Percentiles rank a stretch among this genome's conserved stretches.
Conservation (phyloP, 768 basidiomycete genomes). For the Cytidiella melzeri region DNA sequence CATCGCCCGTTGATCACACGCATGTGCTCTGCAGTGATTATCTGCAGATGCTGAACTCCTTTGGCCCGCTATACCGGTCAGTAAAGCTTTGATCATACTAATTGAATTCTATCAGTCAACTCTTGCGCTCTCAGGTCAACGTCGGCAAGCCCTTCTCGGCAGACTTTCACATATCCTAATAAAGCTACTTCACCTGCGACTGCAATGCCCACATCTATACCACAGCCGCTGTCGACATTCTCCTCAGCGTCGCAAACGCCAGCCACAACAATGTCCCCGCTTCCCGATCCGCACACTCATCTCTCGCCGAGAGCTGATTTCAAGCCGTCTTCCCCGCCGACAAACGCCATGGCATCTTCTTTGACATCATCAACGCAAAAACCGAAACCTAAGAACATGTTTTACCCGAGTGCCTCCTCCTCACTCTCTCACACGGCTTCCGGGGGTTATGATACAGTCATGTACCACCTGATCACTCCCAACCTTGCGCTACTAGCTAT, state of each 20-base stretch:
- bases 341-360: slow-evolving; percentile 7
- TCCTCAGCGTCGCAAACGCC: slow-evolving; percentile 19
- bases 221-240: not conserved
- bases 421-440: slow-evolving; percentile 52
- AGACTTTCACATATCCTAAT: not conserved
- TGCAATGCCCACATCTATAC: not conserved
- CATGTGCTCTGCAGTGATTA: slow-evolving; percentile 91
- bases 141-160: slow-evolving; percentile 5
- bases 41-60: slow-evolving; percentile 78
- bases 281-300: not conserved
- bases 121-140: not conserved
- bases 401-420: slow-evolving; percentile 66
- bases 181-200: not conserved
- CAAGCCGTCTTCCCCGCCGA: not conserved
- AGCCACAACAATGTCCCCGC: slow-evolving; percentile 21
- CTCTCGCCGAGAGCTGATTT: not conserved
- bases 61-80: slow-evolving; percentile 82
- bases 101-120: not conserved
- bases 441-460: slow-evolving; percentile 58
- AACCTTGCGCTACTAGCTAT: slow-evolving; percentile 67
- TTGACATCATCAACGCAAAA: slow-evolving; percentile 8
- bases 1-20: slow-evolving; percentile 85
- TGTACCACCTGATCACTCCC: slow-evolving; percentile 76
- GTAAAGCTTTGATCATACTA: slow-evolving; percentile 8
- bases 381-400: slow-evolving; percentile 35